A percentile compares a stretch with the other conserved stretches of the same genome.
These are phyloP conservation scores for Sambucus nigra DNA, from an alignment of 129 eudicot species.

Conservation along the genomic window DNA sequence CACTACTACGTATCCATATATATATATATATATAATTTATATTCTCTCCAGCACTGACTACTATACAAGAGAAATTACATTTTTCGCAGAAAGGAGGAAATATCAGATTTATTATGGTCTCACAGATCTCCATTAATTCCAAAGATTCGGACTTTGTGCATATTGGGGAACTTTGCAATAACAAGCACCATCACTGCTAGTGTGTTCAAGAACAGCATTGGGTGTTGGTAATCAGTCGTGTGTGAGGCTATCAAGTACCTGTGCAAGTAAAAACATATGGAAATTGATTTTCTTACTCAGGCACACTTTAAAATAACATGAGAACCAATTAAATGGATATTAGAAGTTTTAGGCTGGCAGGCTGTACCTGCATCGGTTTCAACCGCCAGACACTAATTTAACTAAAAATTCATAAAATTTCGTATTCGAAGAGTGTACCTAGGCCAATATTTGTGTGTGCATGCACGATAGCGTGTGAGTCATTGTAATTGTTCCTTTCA, in stretches of 20 bases:
- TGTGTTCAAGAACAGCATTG: conserved; percentile 59
- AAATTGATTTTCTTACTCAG: background rate
- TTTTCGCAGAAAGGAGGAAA: too few species aligned
- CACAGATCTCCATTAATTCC: conserved; percentile 61
- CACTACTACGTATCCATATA: too few species aligned
- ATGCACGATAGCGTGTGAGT: too few species aligned
- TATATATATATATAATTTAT: too few species aligned
- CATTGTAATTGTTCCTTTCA: too few species aligned
- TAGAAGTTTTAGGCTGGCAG: background rate
- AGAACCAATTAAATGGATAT: background rate
- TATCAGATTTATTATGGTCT: too few species aligned
- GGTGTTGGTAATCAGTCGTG: conserved; percentile 62
- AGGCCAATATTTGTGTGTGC: too few species aligned
- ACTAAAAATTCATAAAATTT: background rate
- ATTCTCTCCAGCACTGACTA: too few species aligned
- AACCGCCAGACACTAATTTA: background rate
- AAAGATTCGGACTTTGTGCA: conserved; percentile 75
- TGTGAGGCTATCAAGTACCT: conserved; percentile 76
- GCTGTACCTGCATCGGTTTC: background rate
- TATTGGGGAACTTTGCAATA: conserved; percentile 61
- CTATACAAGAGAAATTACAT: too few species aligned
- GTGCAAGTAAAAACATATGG: conserved; percentile 3
- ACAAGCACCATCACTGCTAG: conserved; percentile 53
- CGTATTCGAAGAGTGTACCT: too few species aligned
- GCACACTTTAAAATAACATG: background rate